Evolutionary conservation across 495 filamentous ascomycete species (phyloP).

Genomic region (Copromyces sp.): DNA sequence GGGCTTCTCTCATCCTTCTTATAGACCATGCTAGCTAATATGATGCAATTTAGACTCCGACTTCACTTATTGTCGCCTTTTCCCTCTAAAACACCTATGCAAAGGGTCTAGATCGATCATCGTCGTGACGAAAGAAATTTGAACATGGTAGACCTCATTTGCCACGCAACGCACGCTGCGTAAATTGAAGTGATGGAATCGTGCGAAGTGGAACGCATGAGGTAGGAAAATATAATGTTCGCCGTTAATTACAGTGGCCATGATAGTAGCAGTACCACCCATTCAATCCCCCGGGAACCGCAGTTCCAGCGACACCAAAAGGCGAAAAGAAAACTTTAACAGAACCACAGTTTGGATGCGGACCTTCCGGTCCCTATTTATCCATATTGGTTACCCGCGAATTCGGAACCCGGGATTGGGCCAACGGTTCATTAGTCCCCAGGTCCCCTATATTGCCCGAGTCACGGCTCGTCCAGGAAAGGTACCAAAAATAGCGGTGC

Average conservation of each 20-base stretch:
- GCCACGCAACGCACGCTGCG: not conserved
- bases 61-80: not conserved
- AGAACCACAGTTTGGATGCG: slow-evolving; percentile 7
- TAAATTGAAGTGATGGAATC: not conserved
- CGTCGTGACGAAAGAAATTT: not conserved
- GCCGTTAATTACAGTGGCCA: not conserved
- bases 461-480: not conserved
- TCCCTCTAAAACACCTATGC: not conserved
- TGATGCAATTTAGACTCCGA: not conserved
- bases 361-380: slow-evolving; percentile 18
- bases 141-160: not conserved
- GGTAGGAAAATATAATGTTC: not conserved
- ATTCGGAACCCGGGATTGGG: slow-evolving; percentile 30
- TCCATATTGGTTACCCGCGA: slow-evolving; percentile 23
- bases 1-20: not conserved
- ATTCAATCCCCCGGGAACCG: not conserved
- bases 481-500: not conserved
- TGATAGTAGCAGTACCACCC: not conserved
- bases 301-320: not conserved
- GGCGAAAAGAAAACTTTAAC: not conserved
- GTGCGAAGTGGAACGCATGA: not conserved
- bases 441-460: not conserved
- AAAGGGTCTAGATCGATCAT: not conserved
- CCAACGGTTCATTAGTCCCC: not conserved
- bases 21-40: not conserved